Evolutionary conservation across 2,329 filamentous ascomycete species (phyloP), one percentile per base, ranked within the genome.

Genomic region (Trichophyton equinum): DNA sequence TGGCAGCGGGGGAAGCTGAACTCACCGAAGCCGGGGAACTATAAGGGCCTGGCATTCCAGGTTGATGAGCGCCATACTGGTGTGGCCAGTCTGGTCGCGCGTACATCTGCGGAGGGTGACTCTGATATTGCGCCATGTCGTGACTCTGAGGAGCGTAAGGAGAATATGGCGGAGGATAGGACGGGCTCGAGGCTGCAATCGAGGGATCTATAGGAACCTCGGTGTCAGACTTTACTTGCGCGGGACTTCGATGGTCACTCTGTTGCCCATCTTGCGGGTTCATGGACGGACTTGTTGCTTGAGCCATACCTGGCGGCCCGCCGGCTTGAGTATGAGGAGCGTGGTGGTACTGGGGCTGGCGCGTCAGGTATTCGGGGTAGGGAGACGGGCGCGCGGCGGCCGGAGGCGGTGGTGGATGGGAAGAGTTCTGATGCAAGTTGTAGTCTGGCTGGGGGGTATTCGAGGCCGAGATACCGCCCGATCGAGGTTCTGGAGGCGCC

Each of bases 151-250:
- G 84, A 62, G 85, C 85, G 77, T 96, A 96, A 40, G 91, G 89
- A 68, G 91, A 92, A 76, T 95, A 95, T 65, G 85, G 83, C 66
- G 90, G 87, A 68, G 89, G 83, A 74, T 95, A 96, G 70, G 89
- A 91, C 63, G 92, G 91, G 81, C 90, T 96, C 72, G 90, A 88
- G 70, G 89, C 86, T 76, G 91, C 88, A 75, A 96, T 96, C 76
- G 91, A 95, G 72, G 91, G 91, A 95, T 96, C 92, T 96, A 95
- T 91, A 87, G 90, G 90, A 81, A 95, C 85, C 85, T 90, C 87
- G 84, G 83, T 84, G 90, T 96, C 89, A 96, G 91, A 95, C 78
- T 90, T 91, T 79, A 86, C 82, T 82, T 84, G 81, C 70, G 73
- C 70, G 75, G 82, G 81, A 57, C 83, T 82, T 80, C 86, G 86